Conservation (phyloP, 306 rosid genomes). For the Quercus variabilis region DNA sequence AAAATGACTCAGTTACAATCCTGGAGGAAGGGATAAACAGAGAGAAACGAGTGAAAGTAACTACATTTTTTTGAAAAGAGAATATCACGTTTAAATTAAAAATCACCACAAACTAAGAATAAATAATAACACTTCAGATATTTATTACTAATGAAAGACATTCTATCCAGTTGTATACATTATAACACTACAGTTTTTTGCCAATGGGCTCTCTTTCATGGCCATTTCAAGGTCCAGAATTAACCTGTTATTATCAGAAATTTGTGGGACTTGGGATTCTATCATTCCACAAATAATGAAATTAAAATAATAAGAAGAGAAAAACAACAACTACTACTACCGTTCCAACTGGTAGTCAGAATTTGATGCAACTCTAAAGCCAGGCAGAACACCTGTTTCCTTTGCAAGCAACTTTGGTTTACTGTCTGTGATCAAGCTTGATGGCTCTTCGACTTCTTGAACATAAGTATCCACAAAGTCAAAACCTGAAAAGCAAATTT, state of each 20-base stretch:
- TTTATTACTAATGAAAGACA: neutral
- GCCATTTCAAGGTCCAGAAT: neutral
- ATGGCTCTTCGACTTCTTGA: slow-evolving; percentile 78
- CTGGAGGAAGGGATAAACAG: neutral
- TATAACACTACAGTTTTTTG: neutral
- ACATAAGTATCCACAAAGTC: slow-evolving; percentile 71
- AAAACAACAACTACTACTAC: slow-evolving; percentile 33
- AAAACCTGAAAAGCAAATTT: slow-evolving; percentile 46
- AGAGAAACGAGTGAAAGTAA: neutral
- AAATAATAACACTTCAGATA: neutral
- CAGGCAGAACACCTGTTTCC: slow-evolving; percentile 57
- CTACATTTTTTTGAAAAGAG: neutral
- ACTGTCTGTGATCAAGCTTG: slow-evolving; percentile 45
- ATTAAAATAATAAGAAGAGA: neutral
- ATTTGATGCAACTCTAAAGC: slow-evolving; percentile 73
- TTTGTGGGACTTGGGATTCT: neutral
- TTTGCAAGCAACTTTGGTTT: slow-evolving; percentile 46
- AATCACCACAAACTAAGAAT: neutral
- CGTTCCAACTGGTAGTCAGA: slow-evolving; percentile 79
- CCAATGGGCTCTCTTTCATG: neutral
- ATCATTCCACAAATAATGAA: too few relatives aligned
- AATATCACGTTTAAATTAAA: neutral
- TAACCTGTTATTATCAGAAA: neutral
- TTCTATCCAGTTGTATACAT: neutral
- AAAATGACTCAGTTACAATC: slow-evolving; percentile 11